A percentile compares a stretch with the other conserved stretches of the same genome.
phyloP scores from a whole-genome alignment of 148 eudicot species.

The Arbutus unedo region DNA sequence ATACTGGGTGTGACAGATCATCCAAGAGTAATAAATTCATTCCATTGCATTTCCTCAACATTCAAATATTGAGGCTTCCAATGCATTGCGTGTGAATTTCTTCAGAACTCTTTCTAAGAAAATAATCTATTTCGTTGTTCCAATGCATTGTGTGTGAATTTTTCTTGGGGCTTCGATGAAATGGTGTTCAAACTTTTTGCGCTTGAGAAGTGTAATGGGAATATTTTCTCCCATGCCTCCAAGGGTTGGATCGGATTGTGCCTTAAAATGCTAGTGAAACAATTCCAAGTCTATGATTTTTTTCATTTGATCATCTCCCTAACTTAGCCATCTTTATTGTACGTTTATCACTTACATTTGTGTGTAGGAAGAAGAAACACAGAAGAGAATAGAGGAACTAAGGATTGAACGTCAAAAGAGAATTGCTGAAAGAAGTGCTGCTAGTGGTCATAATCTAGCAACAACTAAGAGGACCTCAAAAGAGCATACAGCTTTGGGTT shows the following conservation, averaged over 20 bases:
- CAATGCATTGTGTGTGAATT: background rate
- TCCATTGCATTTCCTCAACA: background rate
- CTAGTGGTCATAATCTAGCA: slow-evolving; percentile 24
- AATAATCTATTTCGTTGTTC: background rate
- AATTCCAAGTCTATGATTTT: background rate
- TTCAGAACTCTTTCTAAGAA: background rate
- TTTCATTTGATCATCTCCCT: background rate
- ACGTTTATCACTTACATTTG: background rate
- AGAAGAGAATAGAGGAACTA: slow-evolving; percentile 68
- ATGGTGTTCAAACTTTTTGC: background rate
- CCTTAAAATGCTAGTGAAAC: background rate
- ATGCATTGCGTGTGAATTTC: background rate
- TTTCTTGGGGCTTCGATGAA: background rate
- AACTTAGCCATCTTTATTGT: background rate
- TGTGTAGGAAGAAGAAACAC: slow-evolving; percentile 63
- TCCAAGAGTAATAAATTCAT: background rate
- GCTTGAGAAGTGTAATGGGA: background rate
- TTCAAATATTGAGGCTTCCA: background rate
- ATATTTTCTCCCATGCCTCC: background rate
- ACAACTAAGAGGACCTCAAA: slow-evolving; percentile 27
- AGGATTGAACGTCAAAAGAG: slow-evolving; percentile 55
- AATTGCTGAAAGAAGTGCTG: slow-evolving; percentile 73
- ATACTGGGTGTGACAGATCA: background rate
- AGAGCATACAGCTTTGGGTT: slow-evolving; percentile 23
- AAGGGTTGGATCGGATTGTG: background rate